Conservation (phyloP, 1,139 yeast genomes). For the Saccharomyces hybrid region DNA sequence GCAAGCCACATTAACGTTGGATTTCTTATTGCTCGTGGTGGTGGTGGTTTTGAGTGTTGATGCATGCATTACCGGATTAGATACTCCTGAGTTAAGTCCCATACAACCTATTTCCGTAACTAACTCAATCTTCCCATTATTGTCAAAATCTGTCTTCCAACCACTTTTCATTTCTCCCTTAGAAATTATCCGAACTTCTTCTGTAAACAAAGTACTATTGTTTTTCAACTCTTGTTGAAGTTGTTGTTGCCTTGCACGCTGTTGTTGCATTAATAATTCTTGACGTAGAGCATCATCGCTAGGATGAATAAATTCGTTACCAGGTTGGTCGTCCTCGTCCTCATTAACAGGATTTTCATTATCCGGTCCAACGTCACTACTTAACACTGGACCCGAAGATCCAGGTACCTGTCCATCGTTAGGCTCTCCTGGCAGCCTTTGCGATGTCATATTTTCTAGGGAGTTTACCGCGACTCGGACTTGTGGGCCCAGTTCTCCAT, state of each 20-base stretch:
- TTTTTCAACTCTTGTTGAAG: slow-evolving; percentile 27
- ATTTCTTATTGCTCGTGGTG: slow-evolving; percentile 21
- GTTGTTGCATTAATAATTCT: slow-evolving; percentile 28
- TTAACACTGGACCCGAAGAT: not conserved
- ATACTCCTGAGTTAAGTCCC: slow-evolving; percentile 50
- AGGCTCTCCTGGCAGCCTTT: slow-evolving; percentile 3
- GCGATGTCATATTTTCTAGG: slow-evolving; percentile 19
- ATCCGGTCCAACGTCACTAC: not conserved
- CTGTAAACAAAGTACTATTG: slow-evolving; percentile 47
- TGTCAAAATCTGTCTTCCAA: slow-evolving; percentile 88
- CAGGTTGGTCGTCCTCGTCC: slow-evolving; percentile 19
- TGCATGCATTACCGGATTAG: slow-evolving; percentile 32
- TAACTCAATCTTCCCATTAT: slow-evolving; percentile 67
- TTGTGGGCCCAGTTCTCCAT: slow-evolving; percentile 36
- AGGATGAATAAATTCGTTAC: slow-evolving; percentile 31
- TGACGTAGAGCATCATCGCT: slow-evolving; percentile 37
- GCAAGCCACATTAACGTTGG: slow-evolving; percentile 56
- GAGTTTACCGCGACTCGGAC: slow-evolving; percentile 28
- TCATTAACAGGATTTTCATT: slow-evolving; percentile 4
- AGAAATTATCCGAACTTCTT: slow-evolving; percentile 65
- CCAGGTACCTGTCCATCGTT: slow-evolving; percentile 1
- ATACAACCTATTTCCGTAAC: slow-evolving; percentile 60
- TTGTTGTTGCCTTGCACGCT: slow-evolving; percentile 30
- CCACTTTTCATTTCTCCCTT: slow-evolving; percentile 81
- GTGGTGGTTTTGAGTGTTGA: slow-evolving; percentile 23